phyloP scores from a whole-genome alignment of 805 yeast species.

The Candida endomychidarum region DNA sequence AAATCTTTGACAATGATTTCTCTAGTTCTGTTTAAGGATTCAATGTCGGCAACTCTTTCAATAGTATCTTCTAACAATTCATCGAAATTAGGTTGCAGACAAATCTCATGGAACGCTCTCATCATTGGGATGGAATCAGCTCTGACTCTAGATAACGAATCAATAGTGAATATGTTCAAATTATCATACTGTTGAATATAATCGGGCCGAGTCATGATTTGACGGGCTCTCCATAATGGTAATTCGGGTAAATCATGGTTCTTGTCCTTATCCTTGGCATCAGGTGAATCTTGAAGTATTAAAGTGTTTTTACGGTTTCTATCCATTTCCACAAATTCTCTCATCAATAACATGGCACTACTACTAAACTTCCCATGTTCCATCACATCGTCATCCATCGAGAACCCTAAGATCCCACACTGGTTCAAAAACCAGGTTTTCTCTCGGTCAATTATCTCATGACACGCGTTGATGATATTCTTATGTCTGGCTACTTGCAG shows the following conservation, averaged over 20 bases:
- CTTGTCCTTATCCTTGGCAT: conserved; percentile 15
- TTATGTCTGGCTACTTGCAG: conserved; percentile 64
- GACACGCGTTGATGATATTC: conserved; percentile 61
- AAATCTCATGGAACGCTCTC: conserved; percentile 83
- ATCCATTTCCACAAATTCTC: conserved; percentile 71
- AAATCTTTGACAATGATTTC: conserved; percentile 74
- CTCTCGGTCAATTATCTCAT: conserved; percentile 71
- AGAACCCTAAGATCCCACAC: conserved; percentile 72
- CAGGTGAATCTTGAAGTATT: conserved; percentile 33
- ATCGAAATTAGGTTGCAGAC: conserved; percentile 68
- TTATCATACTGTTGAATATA: conserved; percentile 74
- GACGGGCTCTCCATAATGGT: conserved; percentile 82
- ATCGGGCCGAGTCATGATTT: conserved; percentile 82
- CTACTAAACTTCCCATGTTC: conserved; percentile 75
- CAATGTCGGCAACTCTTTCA: conserved; percentile 71
- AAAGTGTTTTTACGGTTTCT: conserved; percentile 30
- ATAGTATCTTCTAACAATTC: conserved; percentile 62
- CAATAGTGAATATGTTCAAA: conserved; percentile 76
- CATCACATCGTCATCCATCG: conserved; percentile 89
- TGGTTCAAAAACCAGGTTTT: conserved; percentile 85
- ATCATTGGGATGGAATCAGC: conserved; percentile 89
- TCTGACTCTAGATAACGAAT: conserved; percentile 66
- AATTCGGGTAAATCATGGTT: conserved; percentile 66
- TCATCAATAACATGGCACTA: conserved; percentile 71
- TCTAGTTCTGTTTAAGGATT: conserved; percentile 73